Conservation (phyloP, 139 green algal genomes). For the Chlorella sorokiniana region DNA sequence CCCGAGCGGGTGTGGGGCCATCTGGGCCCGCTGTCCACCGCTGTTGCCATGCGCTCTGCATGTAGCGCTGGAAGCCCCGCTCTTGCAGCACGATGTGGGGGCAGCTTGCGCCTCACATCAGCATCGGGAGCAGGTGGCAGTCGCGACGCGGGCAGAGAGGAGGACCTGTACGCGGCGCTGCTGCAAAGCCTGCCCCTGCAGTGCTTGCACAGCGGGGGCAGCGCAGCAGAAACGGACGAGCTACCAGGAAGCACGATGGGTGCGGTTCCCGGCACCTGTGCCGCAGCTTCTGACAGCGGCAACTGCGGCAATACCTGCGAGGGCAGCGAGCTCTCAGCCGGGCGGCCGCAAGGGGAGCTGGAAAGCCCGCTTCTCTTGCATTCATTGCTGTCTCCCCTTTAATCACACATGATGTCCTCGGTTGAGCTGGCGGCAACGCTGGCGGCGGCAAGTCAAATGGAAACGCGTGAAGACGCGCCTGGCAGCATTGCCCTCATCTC, state of each 20-base stretch:
- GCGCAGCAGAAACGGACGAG: background rate
- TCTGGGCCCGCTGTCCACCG: background rate
- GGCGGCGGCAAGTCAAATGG: no score
- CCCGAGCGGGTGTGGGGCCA: no score
- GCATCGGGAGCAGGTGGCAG: background rate
- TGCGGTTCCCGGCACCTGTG: background rate
- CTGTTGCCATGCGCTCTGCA: background rate
- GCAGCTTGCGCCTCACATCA: background rate
- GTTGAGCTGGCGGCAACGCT: no score
- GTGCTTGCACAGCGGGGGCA: background rate
- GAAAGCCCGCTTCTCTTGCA: no score
- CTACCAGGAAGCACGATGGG: background rate
- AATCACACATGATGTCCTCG: no score
- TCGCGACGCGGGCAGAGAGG: background rate
- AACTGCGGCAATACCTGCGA: no score
- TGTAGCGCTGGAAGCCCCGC: background rate
- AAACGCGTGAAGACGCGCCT: no score
- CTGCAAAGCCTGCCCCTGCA: background rate
- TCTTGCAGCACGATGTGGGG: background rate
- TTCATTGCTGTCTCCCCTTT: no score
- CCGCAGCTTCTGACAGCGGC: no score
- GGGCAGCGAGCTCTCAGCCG: no score
- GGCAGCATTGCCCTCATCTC: no score
- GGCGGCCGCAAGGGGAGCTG: no score
- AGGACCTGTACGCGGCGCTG: background rate